Evolutionary conservation across 1,284 basidiomycete genomes (phyloP).

Genomic region (Apiotrichum akiyoshidainum): DNA sequence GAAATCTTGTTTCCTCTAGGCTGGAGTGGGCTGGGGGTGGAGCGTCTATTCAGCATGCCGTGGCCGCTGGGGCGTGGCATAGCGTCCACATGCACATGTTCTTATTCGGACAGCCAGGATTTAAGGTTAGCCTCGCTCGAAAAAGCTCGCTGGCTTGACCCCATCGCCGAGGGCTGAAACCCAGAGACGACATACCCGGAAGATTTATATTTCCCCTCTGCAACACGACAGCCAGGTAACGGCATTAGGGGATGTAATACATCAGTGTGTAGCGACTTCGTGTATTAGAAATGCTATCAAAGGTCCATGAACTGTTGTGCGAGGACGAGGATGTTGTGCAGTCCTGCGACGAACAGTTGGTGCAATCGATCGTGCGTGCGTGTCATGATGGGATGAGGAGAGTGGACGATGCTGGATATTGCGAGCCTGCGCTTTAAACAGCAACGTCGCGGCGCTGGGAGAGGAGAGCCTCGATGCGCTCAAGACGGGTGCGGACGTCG

Average conservation of each 20-base stretch:
- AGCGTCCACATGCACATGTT: no score
- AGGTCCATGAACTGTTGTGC: neutral
- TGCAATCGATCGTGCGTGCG: neutral
- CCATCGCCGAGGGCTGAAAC: no score
- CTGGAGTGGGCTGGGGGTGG: no score
- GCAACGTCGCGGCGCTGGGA: neutral
- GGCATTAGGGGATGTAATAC: neutral
- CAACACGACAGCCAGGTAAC: no score
- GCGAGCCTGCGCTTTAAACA: neutral
- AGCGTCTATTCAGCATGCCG: no score
- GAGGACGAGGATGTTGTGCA: neutral
- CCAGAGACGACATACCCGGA: no score
- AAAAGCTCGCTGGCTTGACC: no score
- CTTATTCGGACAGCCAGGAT: no score
- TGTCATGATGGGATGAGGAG: neutral
- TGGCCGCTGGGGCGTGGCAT: no score
- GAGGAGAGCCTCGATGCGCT: conserved; percentile 27
- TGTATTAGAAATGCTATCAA: conserved; percentile 2
- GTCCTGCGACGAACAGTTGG: neutral
- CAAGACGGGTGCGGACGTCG: conserved; percentile 20
- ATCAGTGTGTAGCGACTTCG: neutral
- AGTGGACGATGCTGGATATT: neutral
- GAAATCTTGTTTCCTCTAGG: no score
- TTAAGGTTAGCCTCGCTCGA: no score
- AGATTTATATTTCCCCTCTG: no score